Evolutionary conservation across 257 asterid species (phyloP).

Genomic region (Solanum megistacrolobum): DNA sequence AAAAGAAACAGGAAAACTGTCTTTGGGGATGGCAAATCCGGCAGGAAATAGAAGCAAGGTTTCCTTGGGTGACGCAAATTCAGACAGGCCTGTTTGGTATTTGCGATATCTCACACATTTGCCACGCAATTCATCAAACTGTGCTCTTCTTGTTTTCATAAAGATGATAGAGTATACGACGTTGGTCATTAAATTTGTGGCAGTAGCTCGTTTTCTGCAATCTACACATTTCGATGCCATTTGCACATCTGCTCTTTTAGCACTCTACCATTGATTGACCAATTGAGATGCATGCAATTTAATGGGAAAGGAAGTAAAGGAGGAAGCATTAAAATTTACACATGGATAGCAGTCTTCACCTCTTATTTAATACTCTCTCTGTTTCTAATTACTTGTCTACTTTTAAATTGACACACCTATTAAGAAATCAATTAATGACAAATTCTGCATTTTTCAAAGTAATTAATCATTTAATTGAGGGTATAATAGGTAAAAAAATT

Average conservation of each 20-base stretch:
- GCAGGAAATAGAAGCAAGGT: background rate
- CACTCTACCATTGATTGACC: background rate
- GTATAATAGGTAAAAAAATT: too few relatives aligned
- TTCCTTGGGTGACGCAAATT: background rate
- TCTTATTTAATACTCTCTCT: background rate
- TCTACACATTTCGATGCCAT: background rate
- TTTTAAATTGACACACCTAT: too few relatives aligned
- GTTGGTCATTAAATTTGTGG: background rate
- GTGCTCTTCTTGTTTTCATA: background rate
- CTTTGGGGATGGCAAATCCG: background rate
- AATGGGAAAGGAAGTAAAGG: background rate
- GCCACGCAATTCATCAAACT: background rate
- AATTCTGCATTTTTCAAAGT: too few relatives aligned
- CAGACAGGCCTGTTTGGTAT: background rate
- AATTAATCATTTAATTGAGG: too few relatives aligned
- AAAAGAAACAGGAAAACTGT: background rate
- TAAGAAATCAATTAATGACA: too few relatives aligned
- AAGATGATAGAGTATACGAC: background rate
- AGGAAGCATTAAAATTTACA: background rate
- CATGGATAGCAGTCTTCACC: background rate
- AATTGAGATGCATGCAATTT: background rate
- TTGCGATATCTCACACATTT: background rate
- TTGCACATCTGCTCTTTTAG: background rate
- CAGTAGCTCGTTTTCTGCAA: background rate
- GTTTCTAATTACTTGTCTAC: too few relatives aligned